Evolutionary conservation across 768 basidiomycete species (phyloP), one percentile per base, ranked within the genome.

Genomic region (Thelephora ganbajun): DNA sequence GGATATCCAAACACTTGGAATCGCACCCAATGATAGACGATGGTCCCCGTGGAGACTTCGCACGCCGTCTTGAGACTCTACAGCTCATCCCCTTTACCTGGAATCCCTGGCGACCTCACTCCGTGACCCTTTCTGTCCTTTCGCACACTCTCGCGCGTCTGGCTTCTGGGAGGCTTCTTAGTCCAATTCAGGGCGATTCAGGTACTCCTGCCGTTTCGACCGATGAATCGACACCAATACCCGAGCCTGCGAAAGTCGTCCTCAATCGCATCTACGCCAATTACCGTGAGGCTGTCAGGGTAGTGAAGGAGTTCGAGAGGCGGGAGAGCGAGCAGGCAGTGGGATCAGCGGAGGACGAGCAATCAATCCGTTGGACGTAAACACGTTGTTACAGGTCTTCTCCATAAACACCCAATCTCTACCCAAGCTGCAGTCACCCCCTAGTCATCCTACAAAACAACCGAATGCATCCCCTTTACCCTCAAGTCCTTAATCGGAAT

Each of bases 81-180:
- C 75, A 79, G 53, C 72, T 76, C 50, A 70, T 82, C 46, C 70
- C 78, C 4, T 80, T 83, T 11, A 60, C 68, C 19, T 83, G 79
- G 76, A 71, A 76, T 43, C 58, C 64, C 41, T 87, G 83, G 86
- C 67, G 67, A 39, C 76, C 80, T n/a, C 81, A 83, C 55, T 57
- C 52, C 22, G 63, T 64, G 42, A 68, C 76, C 5, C 58, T 82
- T 47, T 60, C 62, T 2, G 54, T 75, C 7, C 59, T 88, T 43
- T 60, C 70, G 22, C 56, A 63, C 4, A 73, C 71, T 2, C 53
- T 79, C 11, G 55, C 60, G 13, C 69, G 69, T 43, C 67, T 88
- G 20, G 63, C 67, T 50, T 59, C 67, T 11, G 84, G 83, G 2
- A 63, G 61, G 35, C 56, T 71, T 30, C 62, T 79, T 14, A 63